phyloP scores from a whole-genome alignment of 108 stramenopile species.

The Cyclotella atomus region DNA sequence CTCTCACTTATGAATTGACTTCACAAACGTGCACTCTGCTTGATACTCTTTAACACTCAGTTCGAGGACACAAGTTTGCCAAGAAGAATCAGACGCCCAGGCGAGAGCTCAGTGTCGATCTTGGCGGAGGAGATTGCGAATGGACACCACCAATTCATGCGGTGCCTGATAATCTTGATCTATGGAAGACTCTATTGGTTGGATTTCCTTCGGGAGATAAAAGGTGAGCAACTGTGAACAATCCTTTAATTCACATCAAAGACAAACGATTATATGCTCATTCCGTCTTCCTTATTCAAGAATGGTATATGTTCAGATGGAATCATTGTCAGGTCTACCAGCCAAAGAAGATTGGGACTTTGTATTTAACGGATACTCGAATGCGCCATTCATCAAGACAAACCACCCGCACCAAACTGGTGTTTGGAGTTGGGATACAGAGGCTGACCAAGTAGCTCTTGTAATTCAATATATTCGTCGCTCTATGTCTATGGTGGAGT shows the following conservation, averaged over 20 bases:
- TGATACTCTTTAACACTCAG: no score
- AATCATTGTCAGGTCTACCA: neutral
- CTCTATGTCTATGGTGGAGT: conserved; percentile 26
- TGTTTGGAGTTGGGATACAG: conserved; percentile 21
- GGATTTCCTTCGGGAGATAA: conserved; percentile 3
- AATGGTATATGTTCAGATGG: conserved; percentile 5
- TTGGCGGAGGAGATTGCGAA: neutral
- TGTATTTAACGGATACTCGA: conserved; percentile 12
- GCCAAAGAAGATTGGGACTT: conserved; percentile 28
- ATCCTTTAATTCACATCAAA: neutral
- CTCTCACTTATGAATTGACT: no score
- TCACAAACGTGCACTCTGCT: no score
- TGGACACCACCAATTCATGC: neutral
- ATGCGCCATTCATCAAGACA: conserved; percentile 37
- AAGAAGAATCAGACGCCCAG: no score
- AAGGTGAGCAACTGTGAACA: neutral
- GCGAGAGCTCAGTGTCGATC: neutral
- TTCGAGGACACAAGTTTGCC: no score
- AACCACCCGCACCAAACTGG: conserved; percentile 45
- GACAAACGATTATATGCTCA: neutral
- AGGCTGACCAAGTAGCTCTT: conserved; percentile 13
- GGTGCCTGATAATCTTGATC: neutral
- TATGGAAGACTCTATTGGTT: neutral
- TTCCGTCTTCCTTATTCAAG: neutral
- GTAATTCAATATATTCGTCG: conserved; percentile 24